phyloP scores from a whole-genome alignment of 192 early-diverging fungal genomes.

The Spizellomyces punctatus region DNA sequence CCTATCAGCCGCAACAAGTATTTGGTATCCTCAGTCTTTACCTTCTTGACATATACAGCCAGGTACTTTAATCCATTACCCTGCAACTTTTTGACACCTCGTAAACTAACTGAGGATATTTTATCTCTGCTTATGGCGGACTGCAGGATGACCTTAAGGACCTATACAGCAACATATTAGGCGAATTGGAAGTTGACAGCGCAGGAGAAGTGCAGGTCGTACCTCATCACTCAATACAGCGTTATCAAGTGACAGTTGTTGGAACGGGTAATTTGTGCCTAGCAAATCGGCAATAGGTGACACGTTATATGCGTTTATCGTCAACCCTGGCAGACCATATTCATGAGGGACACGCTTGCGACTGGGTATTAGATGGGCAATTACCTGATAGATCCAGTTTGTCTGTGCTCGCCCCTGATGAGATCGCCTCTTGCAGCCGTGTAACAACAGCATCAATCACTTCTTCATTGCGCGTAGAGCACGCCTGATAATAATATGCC shows the following conservation, averaged over 20 bases:
- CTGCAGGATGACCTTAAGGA: too few relatives aligned
- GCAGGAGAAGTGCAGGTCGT: too few relatives aligned
- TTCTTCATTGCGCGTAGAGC: constrained; percentile 16
- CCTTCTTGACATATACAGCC: too few relatives aligned
- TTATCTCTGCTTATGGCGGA: too few relatives aligned
- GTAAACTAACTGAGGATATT: not conserved
- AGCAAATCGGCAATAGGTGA: constrained; percentile 14
- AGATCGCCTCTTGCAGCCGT: constrained; percentile 11
- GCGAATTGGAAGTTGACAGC: too few relatives aligned
- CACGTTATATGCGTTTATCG: constrained; percentile 7
- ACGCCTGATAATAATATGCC: constrained; percentile 12
- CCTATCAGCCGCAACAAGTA: too few relatives aligned
- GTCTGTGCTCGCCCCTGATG: not conserved
- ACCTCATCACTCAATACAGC: constrained; percentile 11
- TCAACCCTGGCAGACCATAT: not conserved
- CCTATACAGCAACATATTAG: too few relatives aligned
- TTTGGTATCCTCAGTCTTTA: too few relatives aligned
- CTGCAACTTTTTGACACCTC: not conserved
- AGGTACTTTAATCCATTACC: not conserved
- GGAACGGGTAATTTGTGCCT: constrained; percentile 12
- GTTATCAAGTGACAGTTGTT: not conserved
- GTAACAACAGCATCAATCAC: constrained; percentile 12
- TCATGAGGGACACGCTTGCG: too few relatives aligned
- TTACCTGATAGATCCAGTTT: constrained; percentile 11
- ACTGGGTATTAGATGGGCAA: not conserved